These are phyloP conservation scores for Echinochloa phyllopogon DNA, from an alignment of 176 grass and related monocot species.

Conservation along the genomic window DNA sequence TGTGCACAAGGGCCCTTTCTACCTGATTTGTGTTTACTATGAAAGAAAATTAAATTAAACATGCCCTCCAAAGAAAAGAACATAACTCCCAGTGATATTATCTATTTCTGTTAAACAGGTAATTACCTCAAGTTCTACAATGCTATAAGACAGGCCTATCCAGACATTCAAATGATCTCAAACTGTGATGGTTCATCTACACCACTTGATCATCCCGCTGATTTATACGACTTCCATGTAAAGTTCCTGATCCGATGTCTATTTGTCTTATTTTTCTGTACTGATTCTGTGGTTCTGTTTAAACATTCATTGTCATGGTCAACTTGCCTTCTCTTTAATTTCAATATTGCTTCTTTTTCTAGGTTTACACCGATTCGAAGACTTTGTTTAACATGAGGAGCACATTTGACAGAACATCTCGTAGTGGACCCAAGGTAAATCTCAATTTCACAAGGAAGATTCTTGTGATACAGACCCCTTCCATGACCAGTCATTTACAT, in stretches of 20 bases:
- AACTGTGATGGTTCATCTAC: conserved; percentile 77
- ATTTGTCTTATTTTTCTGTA: not conserved
- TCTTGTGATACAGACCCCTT: not conserved
- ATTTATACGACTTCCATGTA: conserved; percentile 93
- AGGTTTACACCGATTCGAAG: conserved; percentile 85
- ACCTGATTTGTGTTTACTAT: not conserved
- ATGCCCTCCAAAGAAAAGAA: too few species aligned
- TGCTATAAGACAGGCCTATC: conserved; percentile 80
- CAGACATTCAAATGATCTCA: conserved; percentile 91
- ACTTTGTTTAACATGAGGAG: conserved; percentile 72
- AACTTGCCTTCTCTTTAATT: not conserved
- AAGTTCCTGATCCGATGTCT: conserved; percentile 31
- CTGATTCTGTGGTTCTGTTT: conserved; percentile 16
- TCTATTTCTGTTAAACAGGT: conserved; percentile 52
- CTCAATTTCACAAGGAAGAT: conserved; percentile 22
- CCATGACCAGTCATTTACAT: conserved; percentile 13
- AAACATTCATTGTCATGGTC: conserved; percentile 2
- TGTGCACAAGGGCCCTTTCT: conserved; percentile 1
- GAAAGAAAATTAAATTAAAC: not conserved
- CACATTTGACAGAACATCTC: conserved; percentile 65
- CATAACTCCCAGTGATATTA: conserved; percentile 30
- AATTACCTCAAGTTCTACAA: conserved; percentile 91
- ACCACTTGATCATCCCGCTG: conserved; percentile 88
- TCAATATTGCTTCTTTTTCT: not conserved
- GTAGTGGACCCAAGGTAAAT: conserved; percentile 86